phyloP scores from a whole-genome alignment of 164 flowering plant genomes.

The Magnolia officinalis region DNA sequence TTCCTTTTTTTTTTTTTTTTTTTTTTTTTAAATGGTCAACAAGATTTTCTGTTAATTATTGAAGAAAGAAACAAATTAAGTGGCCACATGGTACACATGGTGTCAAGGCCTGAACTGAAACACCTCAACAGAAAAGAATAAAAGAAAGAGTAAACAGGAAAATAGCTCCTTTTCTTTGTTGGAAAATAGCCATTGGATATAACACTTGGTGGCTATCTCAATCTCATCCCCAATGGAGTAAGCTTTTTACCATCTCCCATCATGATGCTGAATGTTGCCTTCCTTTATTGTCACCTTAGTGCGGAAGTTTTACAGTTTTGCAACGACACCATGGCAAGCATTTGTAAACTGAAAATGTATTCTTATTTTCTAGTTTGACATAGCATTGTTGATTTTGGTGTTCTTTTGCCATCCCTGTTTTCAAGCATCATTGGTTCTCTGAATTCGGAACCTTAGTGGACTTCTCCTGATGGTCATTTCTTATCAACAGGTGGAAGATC shows the following conservation, averaged over 20 bases:
- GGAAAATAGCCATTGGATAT: no score
- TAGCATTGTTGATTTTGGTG: background rate
- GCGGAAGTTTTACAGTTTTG: background rate
- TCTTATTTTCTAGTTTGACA: background rate
- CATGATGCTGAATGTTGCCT: background rate
- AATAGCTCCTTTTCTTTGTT: no score
- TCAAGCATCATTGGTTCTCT: background rate
- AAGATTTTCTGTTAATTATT: no score
- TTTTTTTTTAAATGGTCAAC: no score
- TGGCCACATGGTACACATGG: background rate
- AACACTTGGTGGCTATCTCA: no score
- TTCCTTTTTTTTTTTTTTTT: no score
- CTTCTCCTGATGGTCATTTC: conserved; percentile 1
- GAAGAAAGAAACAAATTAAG: background rate
- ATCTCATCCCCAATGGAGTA: background rate
- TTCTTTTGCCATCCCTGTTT: background rate
- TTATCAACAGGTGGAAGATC: conserved; percentile 36
- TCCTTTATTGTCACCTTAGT: background rate
- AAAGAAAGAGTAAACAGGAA: no score
- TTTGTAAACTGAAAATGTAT: background rate
- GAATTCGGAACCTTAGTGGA: background rate
- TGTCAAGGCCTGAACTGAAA: background rate
- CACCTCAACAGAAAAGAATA: background rate
- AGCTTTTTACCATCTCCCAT: background rate
- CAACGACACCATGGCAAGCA: background rate